Evolutionary conservation across 768 basidiomycete genomes (phyloP), one percentile per base, ranked within the genome.

Genomic region (Piloderma croceum): DNA sequence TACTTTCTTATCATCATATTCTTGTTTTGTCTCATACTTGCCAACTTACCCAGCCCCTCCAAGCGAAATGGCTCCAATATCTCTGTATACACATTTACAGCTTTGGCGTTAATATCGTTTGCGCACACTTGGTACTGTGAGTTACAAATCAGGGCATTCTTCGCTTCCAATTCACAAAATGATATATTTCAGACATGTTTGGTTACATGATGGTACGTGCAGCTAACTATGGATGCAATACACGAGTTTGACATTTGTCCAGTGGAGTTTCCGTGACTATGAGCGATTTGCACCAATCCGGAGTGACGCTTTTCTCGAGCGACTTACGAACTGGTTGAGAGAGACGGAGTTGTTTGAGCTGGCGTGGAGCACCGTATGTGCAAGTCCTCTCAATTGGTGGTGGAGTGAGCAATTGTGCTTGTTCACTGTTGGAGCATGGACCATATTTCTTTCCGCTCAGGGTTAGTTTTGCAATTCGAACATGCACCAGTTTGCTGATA

Each of bases 361-460:
- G 57, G 79, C 80, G 2, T 72, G 70, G 70, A 38, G 44, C 2
- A 49, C 53, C 37, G 70, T 74, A 11, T 42, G 40, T 17, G 57
- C 24, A 69, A 69, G 6, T 76, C 71, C 51, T 63, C 55, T 17
- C 66, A 68, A 22, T 58, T 83, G 80, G 80, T 83, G 80, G 81
- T 81, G 80, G 77, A 76, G 74, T 46, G 73, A 80, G 54, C 77
- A 81, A 51, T 56, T 81, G 11, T 81, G 77, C 52, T 49, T 77
- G 17, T 81, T 69, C 60, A 79, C 80, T 4, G 72, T 68, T 5
- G 76, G 77, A 1, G 61, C 69, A 12, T 77, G 76, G 71, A 76
- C 77, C 0, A 54, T 74, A 2, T 71, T 79, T 43, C 50, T 82
- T 1, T 59, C 60, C 11, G 58, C 59, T 5, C 66, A 81, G 64